Conservation (phyloP, 2,329 filamentous ascomycete species). For the Sporothrix sp. region DNA sequence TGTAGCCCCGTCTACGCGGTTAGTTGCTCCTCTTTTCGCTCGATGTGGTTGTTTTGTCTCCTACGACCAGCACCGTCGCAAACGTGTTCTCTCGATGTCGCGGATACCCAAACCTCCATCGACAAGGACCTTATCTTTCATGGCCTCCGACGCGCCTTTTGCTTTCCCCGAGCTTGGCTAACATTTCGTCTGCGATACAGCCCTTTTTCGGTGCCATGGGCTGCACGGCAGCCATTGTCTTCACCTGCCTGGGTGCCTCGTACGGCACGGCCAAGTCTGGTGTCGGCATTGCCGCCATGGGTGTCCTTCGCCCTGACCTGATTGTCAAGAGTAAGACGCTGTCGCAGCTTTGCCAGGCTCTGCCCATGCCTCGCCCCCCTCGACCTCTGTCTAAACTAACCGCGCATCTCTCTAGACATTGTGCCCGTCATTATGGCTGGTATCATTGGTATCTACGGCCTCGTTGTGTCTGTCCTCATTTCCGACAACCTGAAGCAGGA, state of each 20-base stretch:
- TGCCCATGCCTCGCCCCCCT: too few relatives aligned
- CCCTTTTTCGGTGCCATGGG: constrained; percentile 97
- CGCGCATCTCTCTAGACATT: constrained; percentile 56
- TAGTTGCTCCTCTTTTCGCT: constrained; percentile 49
- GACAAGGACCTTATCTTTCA: neutral
- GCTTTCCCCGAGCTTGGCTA: neutral
- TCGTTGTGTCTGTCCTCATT: constrained; percentile 80
- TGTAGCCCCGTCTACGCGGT: constrained; percentile 95
- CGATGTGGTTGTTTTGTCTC: too few relatives aligned
- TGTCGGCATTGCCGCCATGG: constrained; percentile 97
- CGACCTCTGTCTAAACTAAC: neutral
- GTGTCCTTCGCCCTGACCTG: constrained; percentile 92
- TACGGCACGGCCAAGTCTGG: constrained; percentile 99
- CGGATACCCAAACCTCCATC: neutral
- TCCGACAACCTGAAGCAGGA: constrained; percentile 67
- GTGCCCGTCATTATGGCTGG: constrained; percentile 99
- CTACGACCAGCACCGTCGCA: too few relatives aligned
- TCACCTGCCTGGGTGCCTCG: constrained; percentile 61
- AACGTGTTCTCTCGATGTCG: neutral
- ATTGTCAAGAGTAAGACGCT: constrained; percentile 89
- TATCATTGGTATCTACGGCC: constrained; percentile 99
- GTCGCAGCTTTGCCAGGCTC: too few relatives aligned
- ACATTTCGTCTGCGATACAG: constrained; percentile 26
- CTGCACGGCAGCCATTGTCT: constrained; percentile 57
- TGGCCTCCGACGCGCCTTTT: neutral